These are phyloP conservation scores for Thalassiosira tumida DNA, from an alignment of 352 stramenopile genomes.

Conservation along the genomic window DNA sequence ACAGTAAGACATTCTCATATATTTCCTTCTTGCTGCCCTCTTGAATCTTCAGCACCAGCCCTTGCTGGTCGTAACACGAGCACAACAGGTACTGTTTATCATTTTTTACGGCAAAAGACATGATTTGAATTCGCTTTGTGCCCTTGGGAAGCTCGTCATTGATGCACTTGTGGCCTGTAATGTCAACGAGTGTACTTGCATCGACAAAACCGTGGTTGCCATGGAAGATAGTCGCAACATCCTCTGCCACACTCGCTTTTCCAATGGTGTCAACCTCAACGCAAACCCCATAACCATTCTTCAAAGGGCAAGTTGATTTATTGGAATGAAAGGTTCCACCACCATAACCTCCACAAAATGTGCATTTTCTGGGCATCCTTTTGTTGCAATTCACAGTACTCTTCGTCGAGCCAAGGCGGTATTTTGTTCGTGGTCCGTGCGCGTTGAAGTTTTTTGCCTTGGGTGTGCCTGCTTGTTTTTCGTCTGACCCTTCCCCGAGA, in stretches of 20 bases:
- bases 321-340: background rate
- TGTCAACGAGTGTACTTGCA: background rate
- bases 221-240: background rate
- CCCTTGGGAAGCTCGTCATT: background rate
- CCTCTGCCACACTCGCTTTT: background rate
- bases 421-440: too few species aligned
- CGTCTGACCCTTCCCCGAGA: too few species aligned
- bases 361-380: background rate
- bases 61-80: background rate
- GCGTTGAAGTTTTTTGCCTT: too few species aligned
- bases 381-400: too few species aligned
- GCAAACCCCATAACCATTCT: background rate
- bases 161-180: background rate
- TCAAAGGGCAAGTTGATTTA: background rate
- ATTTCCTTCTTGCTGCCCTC: background rate
- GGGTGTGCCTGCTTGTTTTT: too few species aligned
- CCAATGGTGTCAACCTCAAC: too few species aligned
- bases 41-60: background rate
- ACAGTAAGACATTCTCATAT: background rate
- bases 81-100: background rate
- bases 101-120: background rate
- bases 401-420: too few species aligned
- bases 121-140: background rate
- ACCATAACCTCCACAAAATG: background rate
- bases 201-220: background rate